phyloP scores from a whole-genome alignment of 495 filamentous ascomycete species.

The Penicillium samsonianum region DNA sequence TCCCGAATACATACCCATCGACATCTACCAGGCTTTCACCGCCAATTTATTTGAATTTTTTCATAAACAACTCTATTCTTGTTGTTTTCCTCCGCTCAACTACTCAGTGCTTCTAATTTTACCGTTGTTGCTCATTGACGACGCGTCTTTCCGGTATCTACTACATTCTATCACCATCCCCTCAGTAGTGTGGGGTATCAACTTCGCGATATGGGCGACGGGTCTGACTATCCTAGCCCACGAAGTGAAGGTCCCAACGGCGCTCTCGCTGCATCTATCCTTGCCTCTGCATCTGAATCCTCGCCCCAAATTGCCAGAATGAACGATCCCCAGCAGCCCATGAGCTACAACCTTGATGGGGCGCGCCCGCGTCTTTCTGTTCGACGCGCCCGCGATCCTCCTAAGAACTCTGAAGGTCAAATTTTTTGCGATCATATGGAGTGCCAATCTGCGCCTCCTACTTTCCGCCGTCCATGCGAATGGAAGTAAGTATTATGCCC shows the following conservation, averaged over 20 bases:
- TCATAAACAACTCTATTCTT: not conserved
- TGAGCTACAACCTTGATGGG: conserved; percentile 41
- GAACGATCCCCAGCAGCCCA: conserved; percentile 38
- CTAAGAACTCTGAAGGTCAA: conserved; percentile 65
- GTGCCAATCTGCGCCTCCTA: conserved; percentile 56
- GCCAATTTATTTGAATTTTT: conserved; percentile 18
- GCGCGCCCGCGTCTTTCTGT: conserved; percentile 48
- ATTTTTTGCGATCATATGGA: conserved; percentile 67
- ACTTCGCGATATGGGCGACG: conserved; percentile 49
- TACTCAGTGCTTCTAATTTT: conserved; percentile 5
- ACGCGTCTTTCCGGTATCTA: conserved; percentile 33
- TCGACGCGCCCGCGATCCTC: conserved; percentile 56
- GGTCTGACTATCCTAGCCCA: conserved; percentile 54
- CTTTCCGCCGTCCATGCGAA: conserved; percentile 82
- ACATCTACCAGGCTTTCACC: not conserved
- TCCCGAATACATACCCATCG: conserved; percentile 11
- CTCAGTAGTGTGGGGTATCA: conserved; percentile 40
- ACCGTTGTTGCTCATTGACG: conserved; percentile 15
- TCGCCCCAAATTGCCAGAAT: conserved; percentile 44
- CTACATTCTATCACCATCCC: conserved; percentile 27
- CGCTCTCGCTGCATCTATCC: conserved; percentile 39
- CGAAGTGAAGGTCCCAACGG: conserved; percentile 51
- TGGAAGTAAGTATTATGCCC: conserved; percentile 70
- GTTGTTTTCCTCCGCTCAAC: not conserved
- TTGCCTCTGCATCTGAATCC: conserved; percentile 42